A percentile compares a stretch with the other conserved stretches of the same genome.
Conservation (phyloP, 2,329 filamentous ascomycete species). For the Botrytis hyacinthi region DNA sequence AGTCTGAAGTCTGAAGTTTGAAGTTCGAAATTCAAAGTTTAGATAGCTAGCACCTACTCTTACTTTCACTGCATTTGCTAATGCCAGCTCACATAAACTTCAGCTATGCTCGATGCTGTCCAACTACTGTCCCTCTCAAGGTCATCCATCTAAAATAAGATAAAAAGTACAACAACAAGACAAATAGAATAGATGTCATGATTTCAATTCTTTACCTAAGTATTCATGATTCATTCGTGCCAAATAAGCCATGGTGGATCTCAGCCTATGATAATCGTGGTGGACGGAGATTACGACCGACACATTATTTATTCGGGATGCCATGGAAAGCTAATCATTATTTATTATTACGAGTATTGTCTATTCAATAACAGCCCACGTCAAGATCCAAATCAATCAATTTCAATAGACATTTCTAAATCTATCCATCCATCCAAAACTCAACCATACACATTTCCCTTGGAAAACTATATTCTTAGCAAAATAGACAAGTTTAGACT, state of each 20-base stretch:
- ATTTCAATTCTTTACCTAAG: neutral
- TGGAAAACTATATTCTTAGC: neutral
- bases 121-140: neutral
- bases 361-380: neutral
- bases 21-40: neutral
- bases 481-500: neutral
- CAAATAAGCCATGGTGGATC: neutral
- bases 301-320: neutral
- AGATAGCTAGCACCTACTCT: neutral
- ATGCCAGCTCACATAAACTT: conserved; percentile 3
- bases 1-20: neutral
- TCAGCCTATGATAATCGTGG: neutral
- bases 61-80: conserved; percentile 8
- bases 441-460: neutral
- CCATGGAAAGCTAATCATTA: neutral
- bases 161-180: neutral
- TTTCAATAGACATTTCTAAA: conserved; percentile 2
- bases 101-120: conserved; percentile 8
- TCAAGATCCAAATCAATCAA: neutral
- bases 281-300: neutral
- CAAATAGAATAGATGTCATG: neutral
- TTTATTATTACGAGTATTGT: neutral
- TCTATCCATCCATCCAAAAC: neutral
- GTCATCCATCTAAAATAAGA: neutral
- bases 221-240: neutral